phyloP scores from a whole-genome alignment of 2,329 filamentous ascomycete species.

The Pseudopyricularia javanii region DNA sequence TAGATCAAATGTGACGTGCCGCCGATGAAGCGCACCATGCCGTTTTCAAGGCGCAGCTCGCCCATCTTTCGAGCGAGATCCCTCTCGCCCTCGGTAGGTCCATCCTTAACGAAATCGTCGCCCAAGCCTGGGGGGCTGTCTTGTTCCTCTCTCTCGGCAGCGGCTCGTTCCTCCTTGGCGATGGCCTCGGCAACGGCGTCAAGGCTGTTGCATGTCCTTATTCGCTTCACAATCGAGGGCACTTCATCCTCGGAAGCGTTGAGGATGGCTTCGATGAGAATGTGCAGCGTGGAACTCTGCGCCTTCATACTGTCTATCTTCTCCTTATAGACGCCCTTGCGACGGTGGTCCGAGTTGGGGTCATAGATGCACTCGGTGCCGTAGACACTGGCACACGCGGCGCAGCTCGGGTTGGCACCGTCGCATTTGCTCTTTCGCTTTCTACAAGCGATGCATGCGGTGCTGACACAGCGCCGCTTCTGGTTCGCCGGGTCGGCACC shows the following conservation, averaged over 20 bases:
- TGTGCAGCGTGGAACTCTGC: slow-evolving; percentile 75
- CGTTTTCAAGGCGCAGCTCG: slow-evolving; percentile 75
- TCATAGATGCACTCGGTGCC: slow-evolving; percentile 87
- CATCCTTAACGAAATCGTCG: slow-evolving; percentile 26
- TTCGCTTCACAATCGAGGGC: slow-evolving; percentile 66
- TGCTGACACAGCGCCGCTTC: slow-evolving; percentile 71
- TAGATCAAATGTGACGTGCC: slow-evolving; percentile 92
- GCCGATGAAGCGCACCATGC: slow-evolving; percentile 80
- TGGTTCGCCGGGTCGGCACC: slow-evolving; percentile 32
- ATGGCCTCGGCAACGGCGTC: slow-evolving; percentile 43
- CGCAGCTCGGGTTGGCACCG: slow-evolving; percentile 80
- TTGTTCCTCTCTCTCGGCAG: slow-evolving; percentile 21
- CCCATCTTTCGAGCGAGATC: slow-evolving; percentile 90
- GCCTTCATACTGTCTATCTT: slow-evolving; percentile 84
- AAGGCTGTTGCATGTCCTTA: slow-evolving; percentile 69
- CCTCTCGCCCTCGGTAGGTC: slow-evolving; percentile 48
- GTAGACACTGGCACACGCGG: slow-evolving; percentile 93
- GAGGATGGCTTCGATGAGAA: slow-evolving; percentile 83
- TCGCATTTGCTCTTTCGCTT: slow-evolving; percentile 82
- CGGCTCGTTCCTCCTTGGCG: slow-evolving; percentile 29
- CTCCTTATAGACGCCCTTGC: slow-evolving; percentile 94
- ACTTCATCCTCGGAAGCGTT: slow-evolving; percentile 86
- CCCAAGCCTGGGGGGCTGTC: slow-evolving; percentile 14
- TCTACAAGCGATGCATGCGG: slow-evolving; percentile 62
- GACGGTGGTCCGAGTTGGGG: slow-evolving; percentile 86